phyloP scores from a whole-genome alignment of 306 rosid genomes.

The Gleditsia sinensis region DNA sequence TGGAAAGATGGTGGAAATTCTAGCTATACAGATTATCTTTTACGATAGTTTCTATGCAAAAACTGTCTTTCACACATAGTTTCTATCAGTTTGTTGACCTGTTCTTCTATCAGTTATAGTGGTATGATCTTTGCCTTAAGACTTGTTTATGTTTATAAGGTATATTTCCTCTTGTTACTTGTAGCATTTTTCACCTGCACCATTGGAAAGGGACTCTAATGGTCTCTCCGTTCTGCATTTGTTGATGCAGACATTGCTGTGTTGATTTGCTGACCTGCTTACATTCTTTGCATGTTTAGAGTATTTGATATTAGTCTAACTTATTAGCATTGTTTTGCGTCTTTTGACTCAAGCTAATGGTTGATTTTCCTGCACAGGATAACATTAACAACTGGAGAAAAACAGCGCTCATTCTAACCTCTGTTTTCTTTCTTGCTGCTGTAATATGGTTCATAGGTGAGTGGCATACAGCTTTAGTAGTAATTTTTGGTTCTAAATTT shows the following conservation, averaged over 20 bases:
- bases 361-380: constrained; percentile 58
- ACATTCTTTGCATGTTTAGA: constrained; percentile 17
- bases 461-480: constrained; percentile 30
- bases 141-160: not conserved
- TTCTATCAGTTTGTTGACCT: not conserved
- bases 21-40: not conserved
- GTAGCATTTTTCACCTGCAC: not conserved
- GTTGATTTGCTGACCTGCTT: constrained; percentile 11
- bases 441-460: constrained; percentile 79
- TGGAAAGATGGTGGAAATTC: constrained; percentile 1
- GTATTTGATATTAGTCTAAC: constrained; percentile 7
- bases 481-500: constrained; percentile 3
- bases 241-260: not conserved
- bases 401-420: constrained; percentile 67
- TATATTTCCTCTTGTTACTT: not conserved
- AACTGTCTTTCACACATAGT: not conserved
- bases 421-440: constrained; percentile 77
- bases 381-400: constrained; percentile 69
- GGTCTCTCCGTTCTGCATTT: constrained; percentile 19
- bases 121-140: not conserved
- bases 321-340: constrained; percentile 24
- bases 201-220: not conserved
- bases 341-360: not conserved
- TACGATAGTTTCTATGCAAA: not conserved
- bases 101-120: not conserved